phyloP scores from a whole-genome alignment of 306 rosid species.

The Trifolium pratense region DNA sequence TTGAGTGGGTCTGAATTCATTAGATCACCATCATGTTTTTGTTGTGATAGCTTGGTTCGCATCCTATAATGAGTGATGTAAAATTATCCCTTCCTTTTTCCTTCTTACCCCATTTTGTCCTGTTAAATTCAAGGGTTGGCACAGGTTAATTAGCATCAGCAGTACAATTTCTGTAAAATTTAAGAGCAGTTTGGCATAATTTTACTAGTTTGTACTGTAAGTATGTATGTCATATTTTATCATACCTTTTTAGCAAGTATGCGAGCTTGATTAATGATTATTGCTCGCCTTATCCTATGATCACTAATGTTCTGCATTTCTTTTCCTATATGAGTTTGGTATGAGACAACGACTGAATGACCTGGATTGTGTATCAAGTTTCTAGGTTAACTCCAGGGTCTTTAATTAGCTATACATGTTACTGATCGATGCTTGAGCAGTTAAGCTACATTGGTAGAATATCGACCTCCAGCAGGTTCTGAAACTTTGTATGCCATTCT shows the following conservation, averaged over 20 bases:
- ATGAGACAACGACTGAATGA: neutral
- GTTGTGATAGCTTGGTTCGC: slow-evolving; percentile 55
- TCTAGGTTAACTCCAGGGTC: neutral
- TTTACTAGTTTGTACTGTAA: slow-evolving; percentile 37
- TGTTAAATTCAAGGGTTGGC: slow-evolving; percentile 60
- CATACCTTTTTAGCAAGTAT: slow-evolving; percentile 26
- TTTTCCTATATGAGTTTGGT: neutral
- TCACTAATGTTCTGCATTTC: slow-evolving; percentile 11
- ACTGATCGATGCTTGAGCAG: slow-evolving; percentile 4
- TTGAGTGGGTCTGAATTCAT: slow-evolving; percentile 41
- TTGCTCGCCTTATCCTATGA: slow-evolving; percentile 27
- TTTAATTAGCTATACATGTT: slow-evolving; percentile 8
- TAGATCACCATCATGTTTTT: slow-evolving; percentile 63
- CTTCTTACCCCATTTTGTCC: slow-evolving; percentile 55
- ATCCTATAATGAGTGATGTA: slow-evolving; percentile 59
- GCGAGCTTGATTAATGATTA: slow-evolving; percentile 25
- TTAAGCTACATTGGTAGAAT: slow-evolving; percentile 27
- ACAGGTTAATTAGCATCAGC: slow-evolving; percentile 70
- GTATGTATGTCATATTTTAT: slow-evolving; percentile 40
- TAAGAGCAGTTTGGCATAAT: slow-evolving; percentile 49
- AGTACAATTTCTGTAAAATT: slow-evolving; percentile 54
- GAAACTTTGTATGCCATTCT: too few species aligned
- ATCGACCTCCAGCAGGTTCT: neutral
- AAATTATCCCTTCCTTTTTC: slow-evolving; percentile 45
- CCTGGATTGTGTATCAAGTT: neutral